Base-by-base conservation (phyloP, 2,329 filamentous ascomycete genomes). In the Setomelanomma holmii region DNA sequence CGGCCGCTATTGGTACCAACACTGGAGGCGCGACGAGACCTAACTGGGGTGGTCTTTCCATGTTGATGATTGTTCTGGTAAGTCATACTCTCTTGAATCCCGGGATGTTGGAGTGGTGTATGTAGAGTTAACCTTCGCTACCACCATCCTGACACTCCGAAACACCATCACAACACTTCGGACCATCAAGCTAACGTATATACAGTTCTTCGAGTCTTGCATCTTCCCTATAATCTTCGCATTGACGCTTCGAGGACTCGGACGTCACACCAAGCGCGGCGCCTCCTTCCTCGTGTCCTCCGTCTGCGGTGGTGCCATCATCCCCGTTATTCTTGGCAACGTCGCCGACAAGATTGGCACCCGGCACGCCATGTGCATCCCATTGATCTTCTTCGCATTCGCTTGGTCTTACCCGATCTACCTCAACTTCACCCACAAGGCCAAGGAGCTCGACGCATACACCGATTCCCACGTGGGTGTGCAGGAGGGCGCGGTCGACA, bases 151-250 rank as follows among this genome's bases (percentile, higher is more conserved):
- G n/a, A n/a, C n/a, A n/a, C n/a, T n/a, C n/a, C n/a, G n/a, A n/a
- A n/a, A n/a, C n/a, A n/a, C n/a, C n/a, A n/a, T n/a, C n/a, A n/a
- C n/a, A n/a, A n/a, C n/a, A n/a, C n/a, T n/a, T n/a, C n/a, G n/a
- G n/a, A n/a, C n/a, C n/a, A n/a, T n/a, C n/a, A n/a, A n/a, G n/a
- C n/a, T n/a, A n/a, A n/a, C n/a, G n/a, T n/a, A n/a, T n/a, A n/a
- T n/a, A 1, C 63, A 74, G 19, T 75, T 74, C 64, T 75, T 75
- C 60, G 72, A 75, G 46, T 69, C 62, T 20, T 74, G 70, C 53
- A 71, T 75, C 50, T 75, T 76, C 64, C 71, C 73, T 3, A 72
- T 73, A 50, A 75, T 75, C 57, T 74, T 75, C 54, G 71, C 73
- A 1, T 60, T 47, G 24, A 67, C 68, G 1, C 66, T 75, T 11